Evolutionary conservation across 441 rosid species (phyloP).

Genomic region (Gossypium davidsonii): DNA sequence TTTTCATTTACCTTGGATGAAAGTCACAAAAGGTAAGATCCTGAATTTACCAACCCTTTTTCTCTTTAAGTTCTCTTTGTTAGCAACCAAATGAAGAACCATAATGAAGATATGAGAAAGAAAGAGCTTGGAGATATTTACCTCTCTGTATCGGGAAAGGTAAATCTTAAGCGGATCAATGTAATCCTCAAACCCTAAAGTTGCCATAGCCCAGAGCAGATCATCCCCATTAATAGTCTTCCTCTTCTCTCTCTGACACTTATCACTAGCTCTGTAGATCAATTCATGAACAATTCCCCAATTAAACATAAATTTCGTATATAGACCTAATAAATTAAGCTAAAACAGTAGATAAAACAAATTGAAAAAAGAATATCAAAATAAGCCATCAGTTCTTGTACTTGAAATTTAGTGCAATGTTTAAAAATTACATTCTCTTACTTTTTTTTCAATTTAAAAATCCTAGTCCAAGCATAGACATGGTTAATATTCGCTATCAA

Average conservation of each 20-base stretch:
- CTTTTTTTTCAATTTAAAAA: no score
- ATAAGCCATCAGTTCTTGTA: no score
- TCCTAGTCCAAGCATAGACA: no score
- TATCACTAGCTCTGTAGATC: conserved; percentile 81
- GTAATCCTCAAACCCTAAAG: conserved; percentile 96
- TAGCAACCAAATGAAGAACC: background rate
- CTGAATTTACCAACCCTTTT: no score
- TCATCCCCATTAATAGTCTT: conserved; percentile 95
- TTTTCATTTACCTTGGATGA: background rate
- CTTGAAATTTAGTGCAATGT: no score
- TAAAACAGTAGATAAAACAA: background rate
- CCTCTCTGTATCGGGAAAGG: conserved; percentile 82
- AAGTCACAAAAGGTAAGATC: background rate
- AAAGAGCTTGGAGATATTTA: conserved; percentile 12
- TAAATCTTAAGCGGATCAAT: conserved; percentile 84
- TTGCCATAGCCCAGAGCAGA: conserved; percentile 95
- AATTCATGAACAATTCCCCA: conserved; percentile 3
- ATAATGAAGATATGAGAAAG: background rate
- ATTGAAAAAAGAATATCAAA: background rate
- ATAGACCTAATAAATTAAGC: background rate
- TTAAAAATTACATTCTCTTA: no score
- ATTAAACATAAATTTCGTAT: background rate
- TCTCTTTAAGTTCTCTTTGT: no score
- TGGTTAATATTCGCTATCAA: no score
- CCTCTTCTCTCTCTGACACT: conserved; percentile 95